These are phyloP conservation scores for Euphorbia lathyris DNA, from an alignment of 345 rosid species.

Conservation along the genomic window DNA sequence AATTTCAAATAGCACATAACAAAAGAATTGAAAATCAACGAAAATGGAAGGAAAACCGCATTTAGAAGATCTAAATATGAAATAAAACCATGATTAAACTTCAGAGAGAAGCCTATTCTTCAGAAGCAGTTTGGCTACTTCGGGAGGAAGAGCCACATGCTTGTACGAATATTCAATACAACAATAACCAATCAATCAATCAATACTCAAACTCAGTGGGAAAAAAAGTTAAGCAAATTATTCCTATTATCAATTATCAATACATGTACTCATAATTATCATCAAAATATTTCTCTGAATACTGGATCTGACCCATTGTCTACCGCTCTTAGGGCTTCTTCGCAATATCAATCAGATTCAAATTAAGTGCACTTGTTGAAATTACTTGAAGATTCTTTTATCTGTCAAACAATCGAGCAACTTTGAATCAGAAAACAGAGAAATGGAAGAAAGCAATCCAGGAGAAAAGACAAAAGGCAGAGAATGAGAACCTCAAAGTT, in stretches of 20 bases:
- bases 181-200: constrained; percentile 1
- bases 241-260: no score
- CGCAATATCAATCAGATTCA: background rate
- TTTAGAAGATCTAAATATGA: background rate
- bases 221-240: background rate
- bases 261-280: constrained; percentile 90
- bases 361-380: background rate
- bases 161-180: constrained; percentile 32
- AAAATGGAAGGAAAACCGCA: background rate
- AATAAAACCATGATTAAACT: constrained; percentile 32
- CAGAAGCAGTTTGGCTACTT: constrained; percentile 88
- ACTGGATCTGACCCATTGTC: constrained; percentile 93
- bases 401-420: background rate
- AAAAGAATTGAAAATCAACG: background rate
- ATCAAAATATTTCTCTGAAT: constrained; percentile 95
- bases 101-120: constrained; percentile 95
- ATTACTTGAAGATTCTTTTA: background rate
- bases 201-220: background rate
- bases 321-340: background rate
- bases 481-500: no score
- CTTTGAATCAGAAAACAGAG: background rate
- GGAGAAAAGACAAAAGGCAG: no score
- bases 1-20: no score
- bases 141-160: constrained; percentile 95
- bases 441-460: background rate